phyloP scores from a whole-genome alignment of 140 eudicot species.

The Flaveria floridana region DNA sequence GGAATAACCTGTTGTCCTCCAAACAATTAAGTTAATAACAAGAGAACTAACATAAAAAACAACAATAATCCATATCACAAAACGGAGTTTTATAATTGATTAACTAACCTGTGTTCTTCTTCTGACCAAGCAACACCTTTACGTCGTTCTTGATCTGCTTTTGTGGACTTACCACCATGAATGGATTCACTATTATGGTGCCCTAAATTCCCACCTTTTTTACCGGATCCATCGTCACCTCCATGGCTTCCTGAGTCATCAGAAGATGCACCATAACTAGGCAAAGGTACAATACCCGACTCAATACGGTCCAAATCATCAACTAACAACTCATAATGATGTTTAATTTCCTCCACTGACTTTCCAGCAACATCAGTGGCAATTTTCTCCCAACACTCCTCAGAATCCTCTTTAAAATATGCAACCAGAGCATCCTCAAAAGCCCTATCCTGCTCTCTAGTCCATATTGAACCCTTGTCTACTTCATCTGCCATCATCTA shows the following conservation, averaged over 20 bases:
- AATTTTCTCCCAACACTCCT: constrained; percentile 62
- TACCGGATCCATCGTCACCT: constrained; percentile 45
- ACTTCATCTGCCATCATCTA: constrained; percentile 40
- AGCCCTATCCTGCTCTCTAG: constrained; percentile 70
- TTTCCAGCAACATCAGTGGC: constrained; percentile 51
- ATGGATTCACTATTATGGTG: constrained; percentile 28
- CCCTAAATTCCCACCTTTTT: constrained; percentile 41
- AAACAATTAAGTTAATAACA: background rate
- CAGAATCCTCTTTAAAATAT: constrained; percentile 42
- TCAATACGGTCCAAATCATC: constrained; percentile 61
- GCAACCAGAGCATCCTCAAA: constrained; percentile 82
- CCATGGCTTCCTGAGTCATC: constrained; percentile 33
- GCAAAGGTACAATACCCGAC: constrained; percentile 62
- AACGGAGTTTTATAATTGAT: background rate
- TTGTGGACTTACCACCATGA: constrained; percentile 49
- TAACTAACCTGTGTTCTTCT: constrained; percentile 70
- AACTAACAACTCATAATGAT: constrained; percentile 53
- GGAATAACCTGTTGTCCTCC: constrained; percentile 47
- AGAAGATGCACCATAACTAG: constrained; percentile 46
- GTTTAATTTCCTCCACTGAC: constrained; percentile 50
- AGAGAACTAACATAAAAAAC: background rate
- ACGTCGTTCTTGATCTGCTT: constrained; percentile 73
- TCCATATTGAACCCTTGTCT: constrained; percentile 47
- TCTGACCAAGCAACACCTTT: constrained; percentile 89
- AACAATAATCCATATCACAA: background rate